Percentiles rank a stretch among this genome's conserved stretches.
Conservation (phyloP, 805 yeast species). For the Wilhelminamyces savonicus region DNA sequence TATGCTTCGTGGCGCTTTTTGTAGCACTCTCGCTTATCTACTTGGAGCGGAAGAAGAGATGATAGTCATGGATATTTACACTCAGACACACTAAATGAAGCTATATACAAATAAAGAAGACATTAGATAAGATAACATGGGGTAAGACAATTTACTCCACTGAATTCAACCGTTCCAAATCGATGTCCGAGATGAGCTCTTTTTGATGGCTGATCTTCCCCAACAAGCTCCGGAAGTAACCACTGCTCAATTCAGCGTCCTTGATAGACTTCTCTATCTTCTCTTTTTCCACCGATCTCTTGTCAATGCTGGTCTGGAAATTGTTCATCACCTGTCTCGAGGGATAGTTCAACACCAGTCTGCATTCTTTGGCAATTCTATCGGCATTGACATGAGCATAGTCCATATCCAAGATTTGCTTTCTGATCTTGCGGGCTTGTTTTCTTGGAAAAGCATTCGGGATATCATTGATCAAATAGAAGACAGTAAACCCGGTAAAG, state of each 20-base stretch:
- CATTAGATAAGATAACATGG: too few species aligned
- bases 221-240: slow-evolving; percentile 48
- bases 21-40: slow-evolving; percentile 19
- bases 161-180: slow-evolving; percentile 35
- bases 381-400: slow-evolving; percentile 74
- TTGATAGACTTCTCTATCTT: slow-evolving; percentile 46
- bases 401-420: slow-evolving; percentile 59
- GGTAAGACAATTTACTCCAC: slow-evolving; percentile 28
- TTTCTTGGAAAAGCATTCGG: slow-evolving; percentile 88
- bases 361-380: slow-evolving; percentile 74
- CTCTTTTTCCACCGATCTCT: slow-evolving; percentile 51
- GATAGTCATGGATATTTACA: too few species aligned
- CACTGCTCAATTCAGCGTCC: slow-evolving; percentile 49
- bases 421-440: slow-evolving; percentile 63
- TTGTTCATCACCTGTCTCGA: slow-evolving; percentile 71
- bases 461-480: slow-evolving; percentile 69
- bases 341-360: slow-evolving; percentile 76
- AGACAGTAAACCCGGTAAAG: slow-evolving; percentile 46
- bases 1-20: slow-evolving; percentile 20
- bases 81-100: too few species aligned
- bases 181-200: slow-evolving; percentile 33
- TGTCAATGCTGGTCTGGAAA: slow-evolving; percentile 62
- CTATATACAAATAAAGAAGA: too few species aligned
- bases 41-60: slow-evolving; percentile 13
- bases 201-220: slow-evolving; percentile 40